Percentiles rank a stretch among this genome's conserved stretches.
These are phyloP conservation scores for Xylogone sp. DNA, from an alignment of 2,329 filamentous ascomycete genomes.

Conservation along the genomic window DNA sequence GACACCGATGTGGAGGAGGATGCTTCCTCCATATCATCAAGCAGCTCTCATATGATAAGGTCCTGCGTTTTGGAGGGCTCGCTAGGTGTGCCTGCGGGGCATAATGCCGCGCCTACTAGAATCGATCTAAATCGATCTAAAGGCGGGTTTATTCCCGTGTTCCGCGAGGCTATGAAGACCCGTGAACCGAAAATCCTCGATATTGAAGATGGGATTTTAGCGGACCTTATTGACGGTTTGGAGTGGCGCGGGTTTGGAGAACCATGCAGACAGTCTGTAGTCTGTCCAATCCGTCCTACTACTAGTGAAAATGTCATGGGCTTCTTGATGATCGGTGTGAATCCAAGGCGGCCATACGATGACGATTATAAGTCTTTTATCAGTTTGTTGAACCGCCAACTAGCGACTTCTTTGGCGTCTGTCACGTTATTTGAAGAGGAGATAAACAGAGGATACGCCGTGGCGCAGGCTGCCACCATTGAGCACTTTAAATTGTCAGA, in stretches of 20 bases:
- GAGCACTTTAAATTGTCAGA: conserved; percentile 39
- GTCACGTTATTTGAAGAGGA: conserved; percentile 81
- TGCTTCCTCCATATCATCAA: conserved; percentile 65
- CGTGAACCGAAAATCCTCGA: conserved; percentile 65
- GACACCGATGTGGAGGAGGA: conserved; percentile 49
- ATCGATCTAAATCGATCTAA: conserved; percentile 67
- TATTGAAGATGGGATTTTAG: conserved; percentile 60
- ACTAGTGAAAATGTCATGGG: conserved; percentile 25
- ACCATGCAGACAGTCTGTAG: conserved; percentile 64
- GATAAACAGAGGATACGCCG: conserved; percentile 66
- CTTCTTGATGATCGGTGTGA: conserved; percentile 72
- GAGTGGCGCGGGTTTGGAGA: conserved; percentile 69
- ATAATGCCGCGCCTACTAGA: conserved; percentile 53
- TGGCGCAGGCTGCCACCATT: conserved; percentile 67
- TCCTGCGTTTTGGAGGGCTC: conserved; percentile 68
- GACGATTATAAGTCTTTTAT: conserved; percentile 76
- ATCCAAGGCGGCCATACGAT: conserved; percentile 73
- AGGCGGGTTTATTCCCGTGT: conserved; percentile 72
- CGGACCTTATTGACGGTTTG: conserved; percentile 62
- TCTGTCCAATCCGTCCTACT: conserved; percentile 75
- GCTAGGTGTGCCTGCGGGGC: conserved; percentile 62
- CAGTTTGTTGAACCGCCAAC: conserved; percentile 66
- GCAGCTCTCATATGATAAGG: conserved; percentile 56
- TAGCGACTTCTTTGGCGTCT: conserved; percentile 75
- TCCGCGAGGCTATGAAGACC: conserved; percentile 68